A percentile compares a stretch with the other conserved stretches of the same genome.
phyloP scores from a whole-genome alignment of 2,329 filamentous ascomycete genomes.

The Leptosphaerulina australis region DNA sequence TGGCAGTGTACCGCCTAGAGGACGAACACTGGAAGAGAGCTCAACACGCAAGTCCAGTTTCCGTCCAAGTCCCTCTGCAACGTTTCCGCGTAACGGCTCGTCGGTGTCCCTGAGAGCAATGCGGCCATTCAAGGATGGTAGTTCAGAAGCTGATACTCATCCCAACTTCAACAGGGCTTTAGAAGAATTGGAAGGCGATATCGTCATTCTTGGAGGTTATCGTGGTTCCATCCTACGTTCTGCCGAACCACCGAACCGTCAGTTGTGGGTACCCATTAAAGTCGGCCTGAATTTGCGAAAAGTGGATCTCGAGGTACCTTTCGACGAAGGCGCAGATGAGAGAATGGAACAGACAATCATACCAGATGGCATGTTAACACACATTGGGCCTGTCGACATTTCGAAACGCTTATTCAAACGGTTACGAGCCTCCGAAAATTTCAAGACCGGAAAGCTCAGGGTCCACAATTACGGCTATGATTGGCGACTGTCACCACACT shows the following conservation, averaged over 20 bases:
- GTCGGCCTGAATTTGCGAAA: slow-evolving; percentile 90
- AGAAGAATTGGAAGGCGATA: slow-evolving; percentile 76
- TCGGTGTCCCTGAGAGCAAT: slow-evolving; percentile 22
- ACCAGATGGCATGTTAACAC: slow-evolving; percentile 84
- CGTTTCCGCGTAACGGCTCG: slow-evolving; percentile 22
- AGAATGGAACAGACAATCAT: slow-evolving; percentile 83
- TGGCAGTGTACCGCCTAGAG: slow-evolving; percentile 19
- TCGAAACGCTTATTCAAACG: slow-evolving; percentile 81
- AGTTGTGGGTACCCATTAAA: slow-evolving; percentile 93
- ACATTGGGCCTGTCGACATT: slow-evolving; percentile 91
- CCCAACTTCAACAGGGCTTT: slow-evolving; percentile 64
- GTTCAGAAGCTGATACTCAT: slow-evolving; percentile 48
- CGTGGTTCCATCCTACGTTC: slow-evolving; percentile 88
- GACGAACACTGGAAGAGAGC: slow-evolving; percentile 19
- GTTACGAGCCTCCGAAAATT: slow-evolving; percentile 75
- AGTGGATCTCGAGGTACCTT: slow-evolving; percentile 85
- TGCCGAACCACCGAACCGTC: slow-evolving; percentile 79
- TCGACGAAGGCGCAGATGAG: slow-evolving; percentile 82
- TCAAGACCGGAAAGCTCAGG: slow-evolving; percentile 70
- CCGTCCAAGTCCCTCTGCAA: slow-evolving; percentile 24
- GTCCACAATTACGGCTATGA: slow-evolving; percentile 94
- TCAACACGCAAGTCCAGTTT: slow-evolving; percentile 26
- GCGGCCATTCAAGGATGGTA: slow-evolving; percentile 17
- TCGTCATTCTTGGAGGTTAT: slow-evolving; percentile 90
- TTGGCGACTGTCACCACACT: slow-evolving; percentile 84